phyloP scores from a whole-genome alignment of 108 stramenopile genomes.

The Cyclotella kingstonii region DNA sequence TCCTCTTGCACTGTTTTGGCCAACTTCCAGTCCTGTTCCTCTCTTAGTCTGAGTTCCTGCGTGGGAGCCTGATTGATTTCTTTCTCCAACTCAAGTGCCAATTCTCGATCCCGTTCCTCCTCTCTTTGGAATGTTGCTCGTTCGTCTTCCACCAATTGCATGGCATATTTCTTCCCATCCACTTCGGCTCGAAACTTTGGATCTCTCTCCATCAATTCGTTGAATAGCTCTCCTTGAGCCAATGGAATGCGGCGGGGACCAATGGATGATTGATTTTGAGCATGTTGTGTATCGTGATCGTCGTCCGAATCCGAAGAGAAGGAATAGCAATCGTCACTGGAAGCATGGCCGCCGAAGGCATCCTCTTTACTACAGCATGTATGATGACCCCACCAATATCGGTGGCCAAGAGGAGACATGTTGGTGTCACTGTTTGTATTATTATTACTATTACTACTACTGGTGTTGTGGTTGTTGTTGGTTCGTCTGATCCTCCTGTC shows the following conservation, averaged over 20 bases:
- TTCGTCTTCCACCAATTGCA: neutral
- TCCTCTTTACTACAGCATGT: slow-evolving; percentile 1
- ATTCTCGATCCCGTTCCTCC: slow-evolving; percentile 19
- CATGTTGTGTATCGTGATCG: slow-evolving; percentile 1
- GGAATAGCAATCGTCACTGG: slow-evolving; percentile 44
- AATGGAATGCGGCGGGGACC: neutral
- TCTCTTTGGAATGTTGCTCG: neutral
- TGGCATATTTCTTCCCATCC: slow-evolving; percentile 7
- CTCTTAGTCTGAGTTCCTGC: neutral
- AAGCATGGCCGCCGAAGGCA: slow-evolving; percentile 15
- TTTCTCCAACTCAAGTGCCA: slow-evolving; percentile 15
- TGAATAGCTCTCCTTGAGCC: neutral
- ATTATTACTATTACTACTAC: too few species aligned
- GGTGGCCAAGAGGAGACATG: too few species aligned
- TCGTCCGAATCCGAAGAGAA: slow-evolving; percentile 23
- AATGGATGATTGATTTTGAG: too few species aligned
- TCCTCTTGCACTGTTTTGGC: neutral
- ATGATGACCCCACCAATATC: slow-evolving; percentile 11
- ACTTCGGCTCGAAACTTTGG: slow-evolving; percentile 21
- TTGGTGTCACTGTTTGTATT: too few species aligned
- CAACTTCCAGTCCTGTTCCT: neutral
- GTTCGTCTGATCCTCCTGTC: neutral
- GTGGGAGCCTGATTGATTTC: too few species aligned
- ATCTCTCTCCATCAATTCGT: slow-evolving; percentile 25
- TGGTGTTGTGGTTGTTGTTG: too few species aligned